Percentiles rank a stretch among this genome's conserved stretches.
Evolutionary conservation across 1,139 yeast genomes (phyloP).

Genomic region (Suhomyces chickasaworum): DNA sequence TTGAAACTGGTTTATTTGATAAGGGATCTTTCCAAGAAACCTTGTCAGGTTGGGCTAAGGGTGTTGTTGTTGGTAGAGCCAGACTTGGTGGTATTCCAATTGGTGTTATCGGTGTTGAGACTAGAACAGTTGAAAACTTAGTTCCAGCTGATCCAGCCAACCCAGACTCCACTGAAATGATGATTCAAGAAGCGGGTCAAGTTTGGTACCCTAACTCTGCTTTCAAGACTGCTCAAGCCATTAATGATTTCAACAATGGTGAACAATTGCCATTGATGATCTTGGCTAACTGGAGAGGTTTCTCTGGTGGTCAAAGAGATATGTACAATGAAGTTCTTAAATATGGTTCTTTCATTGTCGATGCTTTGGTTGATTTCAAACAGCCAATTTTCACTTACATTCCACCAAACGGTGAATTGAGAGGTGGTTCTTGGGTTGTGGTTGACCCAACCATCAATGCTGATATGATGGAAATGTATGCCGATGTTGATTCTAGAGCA

Average conservation of each 20-base stretch:
- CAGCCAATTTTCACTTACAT: conserved; percentile 96
- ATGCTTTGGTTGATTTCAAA: conserved; percentile 91
- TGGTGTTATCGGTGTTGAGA: conserved; percentile 97
- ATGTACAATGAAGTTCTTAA: conserved; percentile 98
- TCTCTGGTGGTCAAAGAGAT: conserved; percentile 99
- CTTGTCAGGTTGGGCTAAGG: conserved; percentile 97
- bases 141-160: conserved; percentile 98
- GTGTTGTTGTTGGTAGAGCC: conserved; percentile 98
- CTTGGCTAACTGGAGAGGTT: conserved; percentile 99
- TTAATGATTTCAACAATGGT: conserved; percentile 95
- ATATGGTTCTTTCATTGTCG: conserved; percentile 95
- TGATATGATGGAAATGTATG: conserved; percentile 99
- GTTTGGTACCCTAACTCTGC: conserved; percentile 99
- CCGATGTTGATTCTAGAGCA: conserved; percentile 94
- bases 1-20: conserved; percentile 88
- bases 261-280: conserved; percentile 97
- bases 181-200: conserved; percentile 96
- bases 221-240: conserved; percentile 98
- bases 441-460: conserved; percentile 97
- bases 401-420: conserved; percentile 96
- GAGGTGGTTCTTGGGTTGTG: conserved; percentile 99
- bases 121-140: conserved; percentile 83
- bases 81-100: conserved; percentile 98
- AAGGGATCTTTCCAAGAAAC: conserved; percentile 94
- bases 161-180: conserved; percentile 85